A percentile compares a stretch with the other conserved stretches of the same genome.
phyloP scores from a whole-genome alignment of 2,329 filamentous ascomycete species.

The Talaromyces albobiverticillius region DNA sequence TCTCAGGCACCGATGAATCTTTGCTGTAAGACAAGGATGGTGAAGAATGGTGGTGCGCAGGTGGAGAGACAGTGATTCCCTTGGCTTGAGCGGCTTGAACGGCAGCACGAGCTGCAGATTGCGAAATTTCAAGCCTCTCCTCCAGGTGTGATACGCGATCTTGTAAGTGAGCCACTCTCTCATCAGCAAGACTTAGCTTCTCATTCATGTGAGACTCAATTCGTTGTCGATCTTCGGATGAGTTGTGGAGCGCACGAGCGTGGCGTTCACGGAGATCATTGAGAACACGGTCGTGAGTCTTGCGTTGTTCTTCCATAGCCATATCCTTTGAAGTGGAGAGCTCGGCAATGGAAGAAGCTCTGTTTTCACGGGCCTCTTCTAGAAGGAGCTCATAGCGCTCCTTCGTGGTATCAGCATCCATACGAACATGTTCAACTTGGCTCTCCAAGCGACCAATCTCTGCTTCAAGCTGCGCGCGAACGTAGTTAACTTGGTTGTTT shows the following conservation, averaged over 20 bases:
- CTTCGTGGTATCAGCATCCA: slow-evolving; percentile 77
- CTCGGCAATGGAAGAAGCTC: slow-evolving; percentile 58
- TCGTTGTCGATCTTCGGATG: slow-evolving; percentile 76
- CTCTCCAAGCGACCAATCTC: slow-evolving; percentile 69
- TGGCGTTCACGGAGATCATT: slow-evolving; percentile 75
- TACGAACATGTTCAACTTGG: slow-evolving; percentile 72
- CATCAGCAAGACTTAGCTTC: slow-evolving; percentile 74
- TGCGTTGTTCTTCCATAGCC: slow-evolving; percentile 56
- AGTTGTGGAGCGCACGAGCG: slow-evolving; percentile 68
- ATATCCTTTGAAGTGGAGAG: slow-evolving; percentile 52
- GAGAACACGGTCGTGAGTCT: slow-evolving; percentile 68
- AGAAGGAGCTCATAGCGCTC: slow-evolving; percentile 80
- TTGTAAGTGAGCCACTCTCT: slow-evolving; percentile 80
- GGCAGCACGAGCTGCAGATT: slow-evolving; percentile 80
- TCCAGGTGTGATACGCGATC: slow-evolving; percentile 82
- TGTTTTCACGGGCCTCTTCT: slow-evolving; percentile 72
- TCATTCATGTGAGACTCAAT: slow-evolving; percentile 77
- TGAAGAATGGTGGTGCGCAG: slow-evolving; percentile 42
- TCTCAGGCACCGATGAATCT: slow-evolving; percentile 64
- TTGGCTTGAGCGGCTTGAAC: slow-evolving; percentile 68
- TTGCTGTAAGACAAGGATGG: slow-evolving; percentile 47
- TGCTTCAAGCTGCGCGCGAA: slow-evolving; percentile 77
- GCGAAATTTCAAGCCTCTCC: slow-evolving; percentile 86
- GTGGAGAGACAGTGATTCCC: slow-evolving; percentile 35
- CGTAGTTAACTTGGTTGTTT: slow-evolving; percentile 79